phyloP scores from a whole-genome alignment of 305 asterid species.

The Fraxinus sp. region DNA sequence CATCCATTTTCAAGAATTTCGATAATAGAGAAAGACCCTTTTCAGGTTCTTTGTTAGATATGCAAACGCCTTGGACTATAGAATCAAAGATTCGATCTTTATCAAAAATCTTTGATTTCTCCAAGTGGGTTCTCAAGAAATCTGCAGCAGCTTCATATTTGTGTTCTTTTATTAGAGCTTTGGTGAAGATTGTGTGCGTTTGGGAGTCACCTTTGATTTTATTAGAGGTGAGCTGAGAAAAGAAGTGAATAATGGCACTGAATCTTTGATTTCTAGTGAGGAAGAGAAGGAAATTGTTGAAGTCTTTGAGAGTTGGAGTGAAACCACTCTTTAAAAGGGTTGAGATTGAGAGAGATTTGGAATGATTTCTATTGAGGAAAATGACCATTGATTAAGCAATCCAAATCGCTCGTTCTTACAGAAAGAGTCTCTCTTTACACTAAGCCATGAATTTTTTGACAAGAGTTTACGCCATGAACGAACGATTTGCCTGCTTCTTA shows the following conservation, averaged over 20 bases:
- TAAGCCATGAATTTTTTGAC: not conserved
- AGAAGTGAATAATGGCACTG: slow-evolving; percentile 42
- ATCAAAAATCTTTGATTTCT: slow-evolving; percentile 30
- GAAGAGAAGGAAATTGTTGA: slow-evolving; percentile 50
- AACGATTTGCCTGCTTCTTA: not conserved
- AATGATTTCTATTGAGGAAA: slow-evolving; percentile 16
- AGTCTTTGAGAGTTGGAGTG: slow-evolving; percentile 49
- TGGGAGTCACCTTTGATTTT: slow-evolving; percentile 37
- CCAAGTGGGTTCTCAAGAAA: slow-evolving; percentile 40
- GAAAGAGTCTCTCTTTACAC: not conserved
- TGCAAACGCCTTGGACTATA: slow-evolving; percentile 54
- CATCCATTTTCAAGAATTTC: slow-evolving; percentile 35
- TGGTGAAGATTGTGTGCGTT: slow-evolving; percentile 40
- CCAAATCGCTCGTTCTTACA: not conserved
- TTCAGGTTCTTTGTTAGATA: slow-evolving; percentile 49
- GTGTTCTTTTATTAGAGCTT: slow-evolving; percentile 49
- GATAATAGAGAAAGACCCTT: slow-evolving; percentile 44
- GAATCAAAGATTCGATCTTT: slow-evolving; percentile 47
- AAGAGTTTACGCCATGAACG: not conserved
- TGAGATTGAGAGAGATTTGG: slow-evolving; percentile 38
- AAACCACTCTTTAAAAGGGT: slow-evolving; percentile 58
- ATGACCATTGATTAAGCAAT: not conserved
- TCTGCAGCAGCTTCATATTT: slow-evolving; percentile 52
- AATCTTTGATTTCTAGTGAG: slow-evolving; percentile 47
- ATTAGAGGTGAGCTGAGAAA: slow-evolving; percentile 50